phyloP scores from a whole-genome alignment of 1,139 yeast genomes.

The Tardiomyces depauwii region DNA sequence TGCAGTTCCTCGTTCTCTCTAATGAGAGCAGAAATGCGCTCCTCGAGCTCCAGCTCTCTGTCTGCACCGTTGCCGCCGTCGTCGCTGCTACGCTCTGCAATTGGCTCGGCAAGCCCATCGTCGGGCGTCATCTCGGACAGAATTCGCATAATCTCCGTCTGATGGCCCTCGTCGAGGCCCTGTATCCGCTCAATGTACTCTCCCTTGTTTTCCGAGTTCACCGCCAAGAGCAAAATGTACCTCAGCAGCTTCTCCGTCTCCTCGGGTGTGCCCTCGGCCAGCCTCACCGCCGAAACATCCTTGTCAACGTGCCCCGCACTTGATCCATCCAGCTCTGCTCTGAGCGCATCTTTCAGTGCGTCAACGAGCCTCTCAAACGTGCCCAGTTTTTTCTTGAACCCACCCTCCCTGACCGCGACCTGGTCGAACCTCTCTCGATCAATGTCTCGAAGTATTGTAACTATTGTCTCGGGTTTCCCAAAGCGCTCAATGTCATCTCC shows the following conservation, averaged over 20 bases:
- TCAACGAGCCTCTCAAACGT: background rate
- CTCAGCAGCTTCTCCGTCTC: background rate
- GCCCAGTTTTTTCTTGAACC: background rate
- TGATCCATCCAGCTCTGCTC: background rate
- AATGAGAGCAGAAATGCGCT: conserved; percentile 1
- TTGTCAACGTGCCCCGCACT: background rate
- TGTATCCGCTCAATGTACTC: background rate
- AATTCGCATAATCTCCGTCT: background rate
- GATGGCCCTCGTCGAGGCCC: background rate
- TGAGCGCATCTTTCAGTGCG: background rate
- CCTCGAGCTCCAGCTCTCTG: conserved; percentile 1
- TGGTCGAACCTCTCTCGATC: background rate
- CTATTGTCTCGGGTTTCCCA: background rate
- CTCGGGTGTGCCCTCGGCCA: background rate
- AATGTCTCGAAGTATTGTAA: background rate
- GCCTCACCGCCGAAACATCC: background rate
- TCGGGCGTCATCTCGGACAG: background rate
- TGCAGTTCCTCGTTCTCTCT: conserved; percentile 5
- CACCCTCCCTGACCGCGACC: background rate
- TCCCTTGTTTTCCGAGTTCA: background rate
- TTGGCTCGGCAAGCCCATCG: background rate
- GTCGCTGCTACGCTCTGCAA: background rate
- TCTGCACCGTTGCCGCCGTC: background rate
- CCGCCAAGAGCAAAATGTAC: background rate
- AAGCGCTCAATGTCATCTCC: background rate